Evolutionary conservation across 441 rosid genomes (phyloP).

Genomic region (Mallotus repandus): DNA sequence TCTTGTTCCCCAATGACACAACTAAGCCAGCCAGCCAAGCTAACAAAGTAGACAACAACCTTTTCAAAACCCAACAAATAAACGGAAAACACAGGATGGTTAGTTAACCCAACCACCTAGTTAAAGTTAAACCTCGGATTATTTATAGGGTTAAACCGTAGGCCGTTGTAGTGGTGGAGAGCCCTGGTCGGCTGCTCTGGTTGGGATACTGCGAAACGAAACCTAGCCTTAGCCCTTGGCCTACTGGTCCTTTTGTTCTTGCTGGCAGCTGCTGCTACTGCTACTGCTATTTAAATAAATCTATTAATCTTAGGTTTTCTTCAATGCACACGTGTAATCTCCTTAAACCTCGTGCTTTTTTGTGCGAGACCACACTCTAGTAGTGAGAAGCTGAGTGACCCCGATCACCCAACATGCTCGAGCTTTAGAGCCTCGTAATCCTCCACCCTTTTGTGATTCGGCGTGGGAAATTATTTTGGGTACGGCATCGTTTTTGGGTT

Average conservation of each 20-base stretch:
- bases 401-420: conserved; percentile 25
- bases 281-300: background rate
- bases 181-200: conserved; percentile 24
- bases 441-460: background rate
- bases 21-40: background rate
- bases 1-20: conserved; percentile 14
- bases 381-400: no score
- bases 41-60: conserved; percentile 13
- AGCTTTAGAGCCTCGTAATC: conserved; percentile 8
- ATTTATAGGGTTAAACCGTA: conserved; percentile 17
- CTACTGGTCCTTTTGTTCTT: background rate
- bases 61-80: conserved; percentile 12
- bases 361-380: background rate
- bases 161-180: no score
- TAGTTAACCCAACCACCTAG: conserved; percentile 14
- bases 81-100: background rate
- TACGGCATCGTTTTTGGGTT: background rate
- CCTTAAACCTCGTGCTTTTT: background rate
- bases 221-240: conserved; percentile 10
- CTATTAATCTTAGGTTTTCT: background rate
- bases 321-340: background rate
- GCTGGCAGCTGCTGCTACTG: background rate
- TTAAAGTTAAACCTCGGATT: no score
- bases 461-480: background rate
- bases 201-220: conserved; percentile 33